Evolutionary conservation across 352 stramenopile species (phyloP).

Genomic region (Globisporangium nodosum): DNA sequence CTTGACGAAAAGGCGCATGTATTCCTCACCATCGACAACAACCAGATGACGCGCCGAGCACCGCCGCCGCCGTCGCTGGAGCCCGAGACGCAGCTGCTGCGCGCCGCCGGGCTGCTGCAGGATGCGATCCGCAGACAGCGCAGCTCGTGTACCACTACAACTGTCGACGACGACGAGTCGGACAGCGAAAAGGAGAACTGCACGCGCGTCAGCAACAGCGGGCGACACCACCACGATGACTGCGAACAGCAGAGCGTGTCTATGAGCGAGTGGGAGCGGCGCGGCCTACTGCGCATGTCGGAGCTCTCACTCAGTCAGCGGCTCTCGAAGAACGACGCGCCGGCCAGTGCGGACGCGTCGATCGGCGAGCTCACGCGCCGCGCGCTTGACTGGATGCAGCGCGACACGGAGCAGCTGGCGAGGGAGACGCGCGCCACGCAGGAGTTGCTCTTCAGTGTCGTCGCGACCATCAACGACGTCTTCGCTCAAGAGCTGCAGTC

Average conservation of each 20-base stretch:
- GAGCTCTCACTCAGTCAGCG: conserved; percentile 10
- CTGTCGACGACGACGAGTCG: not conserved
- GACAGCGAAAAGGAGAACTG: conserved; percentile 3
- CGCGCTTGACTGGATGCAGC: conserved; percentile 40
- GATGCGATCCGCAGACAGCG: conserved; percentile 34
- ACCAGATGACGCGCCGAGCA: not conserved
- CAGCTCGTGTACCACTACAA: conserved; percentile 3
- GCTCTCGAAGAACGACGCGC: too few relatives aligned
- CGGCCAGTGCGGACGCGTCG: not conserved
- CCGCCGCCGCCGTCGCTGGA: too few relatives aligned
- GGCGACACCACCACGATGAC: not conserved
- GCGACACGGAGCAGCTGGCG: conserved; percentile 29
- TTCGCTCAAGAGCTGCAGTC: conserved; percentile 5
- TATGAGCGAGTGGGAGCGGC: conserved; percentile 7
- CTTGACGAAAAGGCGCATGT: not conserved
- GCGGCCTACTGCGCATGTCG: conserved; percentile 7
- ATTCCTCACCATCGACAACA: not conserved
- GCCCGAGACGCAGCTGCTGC: conserved; percentile 23
- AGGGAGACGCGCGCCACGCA: conserved; percentile 23
- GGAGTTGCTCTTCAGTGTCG: conserved; percentile 18
- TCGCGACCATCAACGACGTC: conserved; percentile 23
- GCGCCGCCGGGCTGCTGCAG: conserved; percentile 46
- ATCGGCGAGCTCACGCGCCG: conserved; percentile 21
- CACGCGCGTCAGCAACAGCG: not conserved
- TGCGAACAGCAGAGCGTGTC: not conserved